phyloP scores from a whole-genome alignment of 2,329 filamentous ascomycete genomes.

The Penicillium decumbens region DNA sequence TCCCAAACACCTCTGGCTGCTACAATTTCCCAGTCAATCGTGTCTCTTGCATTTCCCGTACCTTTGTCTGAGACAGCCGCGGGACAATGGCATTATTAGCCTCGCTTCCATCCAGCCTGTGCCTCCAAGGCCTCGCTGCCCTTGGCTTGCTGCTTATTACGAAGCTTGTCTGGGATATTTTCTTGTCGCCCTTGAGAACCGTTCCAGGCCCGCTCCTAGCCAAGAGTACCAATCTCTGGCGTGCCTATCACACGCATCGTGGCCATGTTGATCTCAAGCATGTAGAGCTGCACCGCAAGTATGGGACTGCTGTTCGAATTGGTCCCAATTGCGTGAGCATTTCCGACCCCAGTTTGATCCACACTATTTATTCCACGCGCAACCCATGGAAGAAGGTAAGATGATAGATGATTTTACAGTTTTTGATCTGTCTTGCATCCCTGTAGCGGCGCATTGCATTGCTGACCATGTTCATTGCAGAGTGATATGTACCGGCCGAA shows the following conservation, averaged over 20 bases:
- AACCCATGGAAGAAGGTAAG: slow-evolving; percentile 21
- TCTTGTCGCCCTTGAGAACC: slow-evolving; percentile 9
- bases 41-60: not conserved
- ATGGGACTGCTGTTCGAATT: slow-evolving; percentile 41
- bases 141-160: slow-evolving; percentile 10
- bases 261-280: slow-evolving; percentile 16
- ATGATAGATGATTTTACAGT: not conserved
- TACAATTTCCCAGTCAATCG: not conserved
- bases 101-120: slow-evolving; percentile 5
- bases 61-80: not conserved
- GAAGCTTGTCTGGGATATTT: slow-evolving; percentile 10
- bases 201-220: slow-evolving; percentile 17
- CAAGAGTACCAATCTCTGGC: slow-evolving; percentile 16
- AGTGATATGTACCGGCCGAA: slow-evolving; percentile 29
- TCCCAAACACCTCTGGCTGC: not conserved
- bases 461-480: slow-evolving; percentile 12
- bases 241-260: slow-evolving; percentile 8
- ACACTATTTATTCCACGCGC: slow-evolving; percentile 32
- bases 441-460: not conserved
- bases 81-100: slow-evolving; percentile 3
- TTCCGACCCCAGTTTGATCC: slow-evolving; percentile 38
- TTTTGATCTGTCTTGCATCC: not conserved
- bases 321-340: slow-evolving; percentile 40
- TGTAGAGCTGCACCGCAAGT: slow-evolving; percentile 34
- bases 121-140: slow-evolving; percentile 5